Conservation (phyloP, 768 basidiomycete genomes). For the Panus rudis region DNA sequence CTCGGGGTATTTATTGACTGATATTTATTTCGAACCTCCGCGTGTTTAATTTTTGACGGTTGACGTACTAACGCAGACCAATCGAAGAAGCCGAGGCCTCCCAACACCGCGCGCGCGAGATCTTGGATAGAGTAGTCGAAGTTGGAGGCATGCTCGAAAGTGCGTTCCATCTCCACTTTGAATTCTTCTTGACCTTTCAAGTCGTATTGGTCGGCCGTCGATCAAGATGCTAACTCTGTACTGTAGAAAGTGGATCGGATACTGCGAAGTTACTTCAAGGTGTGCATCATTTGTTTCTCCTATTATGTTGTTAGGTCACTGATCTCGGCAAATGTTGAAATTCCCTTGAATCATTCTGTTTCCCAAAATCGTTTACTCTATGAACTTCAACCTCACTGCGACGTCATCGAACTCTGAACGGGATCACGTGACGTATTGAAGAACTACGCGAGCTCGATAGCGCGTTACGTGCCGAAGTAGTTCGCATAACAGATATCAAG, state of each 20-base stretch:
- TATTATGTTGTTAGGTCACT: background rate
- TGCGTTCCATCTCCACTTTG: conserved; percentile 16
- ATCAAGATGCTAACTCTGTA: background rate
- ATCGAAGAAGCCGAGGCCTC: conserved; percentile 55
- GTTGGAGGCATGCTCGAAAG: conserved; percentile 47
- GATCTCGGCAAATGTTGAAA: too few relatives aligned
- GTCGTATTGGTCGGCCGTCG: conserved; percentile 30
- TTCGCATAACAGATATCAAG: conserved; percentile 43
- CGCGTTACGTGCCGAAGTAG: conserved; percentile 55
- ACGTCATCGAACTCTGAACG: too few relatives aligned
- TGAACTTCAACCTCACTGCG: too few relatives aligned
- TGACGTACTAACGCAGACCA: conserved; percentile 29
- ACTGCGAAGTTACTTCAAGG: conserved; percentile 13
- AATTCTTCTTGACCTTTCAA: conserved; percentile 17
- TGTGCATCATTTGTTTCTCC: background rate
- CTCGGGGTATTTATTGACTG: too few relatives aligned
- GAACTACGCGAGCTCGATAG: conserved; percentile 61
- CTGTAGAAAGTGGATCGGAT: conserved; percentile 7
- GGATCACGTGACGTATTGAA: conserved; percentile 24
- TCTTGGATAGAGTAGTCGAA: conserved; percentile 48
- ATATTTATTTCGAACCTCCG: too few relatives aligned
- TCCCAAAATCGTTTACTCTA: too few relatives aligned
- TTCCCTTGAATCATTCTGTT: too few relatives aligned
- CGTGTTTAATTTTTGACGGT: conserved; percentile 1
- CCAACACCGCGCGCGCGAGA: conserved; percentile 50